Conservation (phyloP, 768 basidiomycete species). For the Lepiota brunneoincarnata region DNA sequence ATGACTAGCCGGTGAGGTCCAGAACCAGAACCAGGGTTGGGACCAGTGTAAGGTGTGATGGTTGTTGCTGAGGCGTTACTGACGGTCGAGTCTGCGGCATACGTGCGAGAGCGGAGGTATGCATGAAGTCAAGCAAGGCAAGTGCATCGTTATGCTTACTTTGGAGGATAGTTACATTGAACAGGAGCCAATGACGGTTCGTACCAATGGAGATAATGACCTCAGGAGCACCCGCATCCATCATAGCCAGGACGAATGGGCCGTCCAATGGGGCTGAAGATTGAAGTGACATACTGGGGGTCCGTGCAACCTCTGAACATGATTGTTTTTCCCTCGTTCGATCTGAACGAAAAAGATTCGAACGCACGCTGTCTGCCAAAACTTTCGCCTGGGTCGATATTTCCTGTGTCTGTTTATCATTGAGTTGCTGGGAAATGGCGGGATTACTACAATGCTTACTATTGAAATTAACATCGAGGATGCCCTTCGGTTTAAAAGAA, state of each 20-base stretch:
- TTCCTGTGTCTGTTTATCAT: slow-evolving; percentile 39
- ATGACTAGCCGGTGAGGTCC: slow-evolving; percentile 69
- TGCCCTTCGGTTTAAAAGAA: slow-evolving; percentile 54
- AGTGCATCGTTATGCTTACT: slow-evolving; percentile 28
- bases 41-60: slow-evolving; percentile 69
- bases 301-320: slow-evolving; percentile 48
- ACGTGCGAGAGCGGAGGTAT: background rate
- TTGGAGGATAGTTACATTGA: slow-evolving; percentile 46
- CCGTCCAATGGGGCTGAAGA: slow-evolving; percentile 31
- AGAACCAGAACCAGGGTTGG: slow-evolving; percentile 64
- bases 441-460: too few relatives aligned
- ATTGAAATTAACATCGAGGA: slow-evolving; percentile 46
- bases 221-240: slow-evolving; percentile 51
- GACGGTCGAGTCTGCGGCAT: slow-evolving; percentile 30
- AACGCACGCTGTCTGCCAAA: slow-evolving; percentile 55
- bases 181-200: slow-evolving; percentile 81
- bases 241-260: slow-evolving; percentile 71
- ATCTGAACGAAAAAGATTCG: background rate
- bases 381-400: slow-evolving; percentile 54
- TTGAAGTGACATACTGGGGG: slow-evolving; percentile 54
- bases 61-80: slow-evolving; percentile 38
- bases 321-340: background rate
- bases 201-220: slow-evolving; percentile 54
- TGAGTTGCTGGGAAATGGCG: too few relatives aligned
- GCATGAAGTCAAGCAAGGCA: background rate